Evolutionary conservation across 345 rosid genomes (phyloP).

Genomic region (Angophora floribunda): DNA sequence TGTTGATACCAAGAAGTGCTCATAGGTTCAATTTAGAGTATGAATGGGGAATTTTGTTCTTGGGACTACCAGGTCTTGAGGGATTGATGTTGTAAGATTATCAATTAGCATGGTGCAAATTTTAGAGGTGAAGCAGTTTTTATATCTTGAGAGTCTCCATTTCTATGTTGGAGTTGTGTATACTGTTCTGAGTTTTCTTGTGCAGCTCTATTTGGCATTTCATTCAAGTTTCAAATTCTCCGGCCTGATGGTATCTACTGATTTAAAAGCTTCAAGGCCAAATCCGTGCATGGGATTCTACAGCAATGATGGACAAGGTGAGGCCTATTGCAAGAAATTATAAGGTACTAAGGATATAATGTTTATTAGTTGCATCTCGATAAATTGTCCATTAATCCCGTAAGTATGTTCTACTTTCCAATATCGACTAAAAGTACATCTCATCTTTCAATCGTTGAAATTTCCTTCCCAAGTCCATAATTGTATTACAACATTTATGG

Average conservation of each 20-base stretch:
- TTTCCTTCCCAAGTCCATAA: background rate
- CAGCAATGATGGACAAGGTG: fast-evolving
- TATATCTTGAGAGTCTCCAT: background rate
- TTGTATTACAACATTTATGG: background rate
- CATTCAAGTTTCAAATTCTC: background rate
- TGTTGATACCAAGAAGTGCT: background rate
- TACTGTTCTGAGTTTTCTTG: background rate
- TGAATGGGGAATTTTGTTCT: background rate
- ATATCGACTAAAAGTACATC: background rate
- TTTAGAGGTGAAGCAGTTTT: background rate
- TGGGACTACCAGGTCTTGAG: background rate
- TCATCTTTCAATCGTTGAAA: background rate
- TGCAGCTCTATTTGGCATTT: background rate
- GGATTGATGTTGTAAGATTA: background rate
- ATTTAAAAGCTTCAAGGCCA: background rate
- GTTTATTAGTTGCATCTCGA: fast-evolving
- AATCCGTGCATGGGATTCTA: no score
- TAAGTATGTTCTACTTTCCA: background rate
- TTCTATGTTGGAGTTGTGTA: background rate
- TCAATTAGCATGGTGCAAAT: background rate
- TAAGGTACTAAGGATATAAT: fast-evolving
- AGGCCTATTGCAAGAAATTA: background rate
- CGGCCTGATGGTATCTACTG: fast-evolving
- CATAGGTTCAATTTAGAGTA: background rate
- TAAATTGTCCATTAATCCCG: background rate